Base-by-base conservation (phyloP, 805 yeast species). In the Naumovozyma castellii region DNA sequence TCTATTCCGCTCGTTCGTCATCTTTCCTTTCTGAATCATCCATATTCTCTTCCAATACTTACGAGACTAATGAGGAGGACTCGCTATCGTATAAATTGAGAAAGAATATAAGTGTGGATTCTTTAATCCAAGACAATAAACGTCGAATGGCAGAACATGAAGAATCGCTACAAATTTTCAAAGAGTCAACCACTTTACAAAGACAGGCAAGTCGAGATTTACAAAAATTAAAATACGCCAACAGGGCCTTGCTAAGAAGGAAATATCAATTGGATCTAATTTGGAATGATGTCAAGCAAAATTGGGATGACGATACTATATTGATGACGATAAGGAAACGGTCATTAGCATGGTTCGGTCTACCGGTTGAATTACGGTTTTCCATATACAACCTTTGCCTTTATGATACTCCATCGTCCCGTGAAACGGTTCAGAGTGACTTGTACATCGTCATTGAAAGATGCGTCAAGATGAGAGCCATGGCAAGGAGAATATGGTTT, bases 71-170 rank as follows among this genome's bases (percentile, higher is more conserved):
- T 18, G 28, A 18, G 10, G 18, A 18, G 9, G 22, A 18, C n/a
- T 29, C 34, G 17, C 20, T 30, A 10, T 16, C 39, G 9, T 32
- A 44, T 17, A 41, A 38, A 18, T 34, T 37, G 18, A 35, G 40
- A 25, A 41, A 43, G 16, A 48, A 48, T 32, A 14, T 46, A 25
- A 46, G 50, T 25, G 39, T 48, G 14, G 52, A 48, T 35, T 48
- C 46, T n/a, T 35, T 48, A 34, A 43, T 48, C 18, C 47, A 44
- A 35, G 45, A 44, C 19, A 48, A 48, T 22, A 48, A 48, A 38
- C 44, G 37, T 30, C 38, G 42, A 20, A 46, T 48, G 18, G 35
- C 41, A 12, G 41, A 43, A 19, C 44, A 43, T 27, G 42, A 40
- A 22, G 42, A 41, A 4, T 38, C 46, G 13, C 29, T 48, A 25